Percentiles rank a stretch among this genome's conserved stretches.
Evolutionary conservation across 371 early-diverging fungal species (phyloP).

Genomic region (Mortierella sp.): DNA sequence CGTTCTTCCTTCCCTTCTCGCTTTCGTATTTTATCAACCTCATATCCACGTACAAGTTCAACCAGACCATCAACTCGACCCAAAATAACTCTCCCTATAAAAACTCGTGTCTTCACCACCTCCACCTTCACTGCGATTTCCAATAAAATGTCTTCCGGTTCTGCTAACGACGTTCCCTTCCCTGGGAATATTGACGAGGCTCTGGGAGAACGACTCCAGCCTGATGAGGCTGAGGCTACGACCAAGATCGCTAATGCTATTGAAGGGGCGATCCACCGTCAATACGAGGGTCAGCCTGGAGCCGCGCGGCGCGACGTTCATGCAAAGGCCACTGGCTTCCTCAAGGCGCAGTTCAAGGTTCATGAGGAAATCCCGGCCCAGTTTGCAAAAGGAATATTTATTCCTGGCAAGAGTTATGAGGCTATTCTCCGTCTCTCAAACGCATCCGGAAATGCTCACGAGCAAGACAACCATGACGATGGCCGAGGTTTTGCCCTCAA

Average conservation of each 20-base stretch:
- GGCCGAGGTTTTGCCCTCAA: slow-evolving; percentile 47
- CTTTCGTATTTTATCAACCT: not conserved
- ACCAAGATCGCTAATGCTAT: slow-evolving; percentile 32
- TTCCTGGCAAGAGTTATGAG: slow-evolving; percentile 49
- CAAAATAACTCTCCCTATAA: too few species aligned
- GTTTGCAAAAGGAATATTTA: slow-evolving; percentile 38
- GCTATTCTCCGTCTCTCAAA: slow-evolving; percentile 40
- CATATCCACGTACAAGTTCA: not conserved
- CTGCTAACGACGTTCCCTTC: slow-evolving; percentile 41
- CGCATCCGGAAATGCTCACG: slow-evolving; percentile 19
- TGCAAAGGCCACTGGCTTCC: slow-evolving; percentile 37
- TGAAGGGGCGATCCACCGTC: slow-evolving; percentile 18
- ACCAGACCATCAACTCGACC: not conserved
- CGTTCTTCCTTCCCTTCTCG: not conserved
- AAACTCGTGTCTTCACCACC: not conserved
- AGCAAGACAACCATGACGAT: slow-evolving; percentile 17
- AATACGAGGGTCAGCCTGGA: slow-evolving; percentile 15
- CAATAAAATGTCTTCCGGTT: slow-evolving; percentile 19
- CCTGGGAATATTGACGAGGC: slow-evolving; percentile 31
- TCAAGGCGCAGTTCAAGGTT: slow-evolving; percentile 38
- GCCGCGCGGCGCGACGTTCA: slow-evolving; percentile 42
- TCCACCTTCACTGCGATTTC: not conserved
- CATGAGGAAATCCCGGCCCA: slow-evolving; percentile 33
- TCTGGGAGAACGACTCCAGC: slow-evolving; percentile 43
- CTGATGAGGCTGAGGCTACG: slow-evolving; percentile 24